These are phyloP conservation scores for Zygotorulaspora florentina DNA, from an alignment of 805 yeast genomes.

Conservation along the genomic window DNA sequence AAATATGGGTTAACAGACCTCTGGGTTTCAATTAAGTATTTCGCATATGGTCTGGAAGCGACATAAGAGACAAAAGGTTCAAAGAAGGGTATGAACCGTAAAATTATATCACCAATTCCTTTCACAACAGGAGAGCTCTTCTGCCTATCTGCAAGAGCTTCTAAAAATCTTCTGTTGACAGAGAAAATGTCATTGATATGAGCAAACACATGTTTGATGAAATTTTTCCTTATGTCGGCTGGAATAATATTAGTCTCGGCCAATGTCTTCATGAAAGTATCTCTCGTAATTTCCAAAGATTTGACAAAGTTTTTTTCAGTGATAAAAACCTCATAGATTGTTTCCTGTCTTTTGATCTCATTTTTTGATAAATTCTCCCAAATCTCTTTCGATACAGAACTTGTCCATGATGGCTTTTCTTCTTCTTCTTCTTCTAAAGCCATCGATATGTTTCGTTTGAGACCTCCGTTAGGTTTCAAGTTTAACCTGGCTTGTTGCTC, in stretches of 20 bases:
- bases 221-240: constrained; percentile 82
- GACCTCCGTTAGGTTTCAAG: constrained; percentile 81
- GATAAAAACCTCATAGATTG: constrained; percentile 87
- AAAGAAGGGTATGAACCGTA: constrained; percentile 79
- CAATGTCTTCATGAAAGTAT: constrained; percentile 89
- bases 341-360: constrained; percentile 91
- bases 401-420: constrained; percentile 87
- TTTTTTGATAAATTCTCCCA: constrained; percentile 74
- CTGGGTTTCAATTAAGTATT: constrained; percentile 91
- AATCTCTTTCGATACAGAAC: constrained; percentile 76
- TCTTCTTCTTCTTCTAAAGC: constrained; percentile 60
- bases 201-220: constrained; percentile 86
- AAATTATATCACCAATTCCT: constrained; percentile 80
- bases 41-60: constrained; percentile 92
- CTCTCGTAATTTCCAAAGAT: constrained; percentile 87
- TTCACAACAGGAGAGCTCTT: constrained; percentile 79
- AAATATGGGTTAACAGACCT: constrained; percentile 84
- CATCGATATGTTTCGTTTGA: constrained; percentile 54
- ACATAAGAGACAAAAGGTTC: constrained; percentile 93
- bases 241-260: constrained; percentile 85
- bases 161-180: constrained; percentile 80
- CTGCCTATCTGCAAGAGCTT: constrained; percentile 83
- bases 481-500: constrained; percentile 94
- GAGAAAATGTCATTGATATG: constrained; percentile 83
- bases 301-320: constrained; percentile 95